These are phyloP conservation scores for Thraustotheca clavata DNA, from an alignment of 352 stramenopile species.

Conservation along the genomic window DNA sequence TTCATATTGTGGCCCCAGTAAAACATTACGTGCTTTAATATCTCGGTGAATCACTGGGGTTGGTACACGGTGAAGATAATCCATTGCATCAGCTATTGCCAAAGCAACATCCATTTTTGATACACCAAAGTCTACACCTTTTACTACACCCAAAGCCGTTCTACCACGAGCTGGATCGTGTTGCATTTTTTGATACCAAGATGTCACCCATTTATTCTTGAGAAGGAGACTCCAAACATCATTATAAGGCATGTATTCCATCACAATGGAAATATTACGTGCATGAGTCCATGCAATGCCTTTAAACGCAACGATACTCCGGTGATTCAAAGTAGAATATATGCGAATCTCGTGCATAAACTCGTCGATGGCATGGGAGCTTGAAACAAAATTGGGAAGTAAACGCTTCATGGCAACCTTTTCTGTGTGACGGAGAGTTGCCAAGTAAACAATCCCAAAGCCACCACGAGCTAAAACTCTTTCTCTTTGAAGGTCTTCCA, in stretches of 20 bases:
- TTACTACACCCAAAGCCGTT: background rate
- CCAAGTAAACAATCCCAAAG: slow-evolving; percentile 20
- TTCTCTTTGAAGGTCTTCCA: background rate
- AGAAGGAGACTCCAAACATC: slow-evolving; percentile 48
- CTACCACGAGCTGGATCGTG: background rate
- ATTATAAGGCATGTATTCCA: slow-evolving; percentile 37
- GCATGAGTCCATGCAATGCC: slow-evolving; percentile 40
- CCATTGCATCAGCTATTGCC: background rate
- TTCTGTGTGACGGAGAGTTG: background rate
- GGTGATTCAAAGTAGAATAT: slow-evolving; percentile 41
- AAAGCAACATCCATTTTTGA: slow-evolving; percentile 7
- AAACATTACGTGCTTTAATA: slow-evolving; percentile 45
- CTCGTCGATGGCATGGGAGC: background rate
- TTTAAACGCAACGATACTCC: slow-evolving; percentile 40
- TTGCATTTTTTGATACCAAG: slow-evolving; percentile 6
- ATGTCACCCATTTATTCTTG: slow-evolving; percentile 22
- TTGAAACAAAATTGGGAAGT: background rate
- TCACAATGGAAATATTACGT: slow-evolving; percentile 38
- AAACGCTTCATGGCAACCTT: slow-evolving; percentile 1
- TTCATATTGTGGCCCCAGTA: slow-evolving; percentile 34
- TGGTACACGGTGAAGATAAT: slow-evolving; percentile 15
- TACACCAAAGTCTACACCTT: background rate
- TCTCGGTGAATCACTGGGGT: slow-evolving; percentile 36
- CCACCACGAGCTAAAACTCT: slow-evolving; percentile 7
- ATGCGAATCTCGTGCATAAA: slow-evolving; percentile 36